A percentile compares a stretch with the other conserved stretches of the same genome.
Conservation (phyloP, 2,329 filamentous ascomycete species). For the Fusarium abutilonis region DNA sequence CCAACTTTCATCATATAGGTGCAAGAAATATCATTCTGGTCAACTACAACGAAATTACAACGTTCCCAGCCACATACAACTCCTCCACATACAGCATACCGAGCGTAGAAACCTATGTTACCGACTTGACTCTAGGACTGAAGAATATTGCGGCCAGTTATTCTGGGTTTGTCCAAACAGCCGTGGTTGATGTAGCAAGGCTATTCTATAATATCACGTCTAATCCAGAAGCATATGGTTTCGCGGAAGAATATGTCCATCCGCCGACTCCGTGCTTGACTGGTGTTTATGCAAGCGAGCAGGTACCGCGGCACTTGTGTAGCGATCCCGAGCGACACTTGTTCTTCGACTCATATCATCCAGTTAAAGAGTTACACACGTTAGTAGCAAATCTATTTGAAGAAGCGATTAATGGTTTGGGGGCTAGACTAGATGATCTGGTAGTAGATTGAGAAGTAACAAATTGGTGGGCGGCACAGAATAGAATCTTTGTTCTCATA, state of each 20-base stretch:
- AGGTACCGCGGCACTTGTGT: constrained; percentile 18
- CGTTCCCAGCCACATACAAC: constrained; percentile 21
- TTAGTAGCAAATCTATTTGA: constrained; percentile 21
- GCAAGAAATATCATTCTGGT: constrained; percentile 20
- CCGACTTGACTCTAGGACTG: constrained; percentile 3
- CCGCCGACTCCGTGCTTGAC: constrained; percentile 27
- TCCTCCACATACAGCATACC: constrained; percentile 18
- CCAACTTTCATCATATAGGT: neutral
- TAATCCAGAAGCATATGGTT: constrained; percentile 3
- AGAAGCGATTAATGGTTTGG: neutral
- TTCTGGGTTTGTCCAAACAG: constrained; percentile 3
- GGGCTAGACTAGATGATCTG: neutral
- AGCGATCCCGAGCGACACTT: constrained; percentile 25
- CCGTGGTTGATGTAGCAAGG: constrained; percentile 6
- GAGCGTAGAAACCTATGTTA: constrained; percentile 2
- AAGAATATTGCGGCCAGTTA: constrained; percentile 16
- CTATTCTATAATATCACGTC: constrained; percentile 6
- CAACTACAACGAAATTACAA: constrained; percentile 21
- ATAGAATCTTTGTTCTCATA: neutral
- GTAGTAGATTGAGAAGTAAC: too few relatives aligned
- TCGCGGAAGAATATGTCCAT: constrained; percentile 18
- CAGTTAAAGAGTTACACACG: constrained; percentile 20
- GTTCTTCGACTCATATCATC: constrained; percentile 30
- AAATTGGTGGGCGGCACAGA: neutral
- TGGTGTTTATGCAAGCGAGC: constrained; percentile 21